Conservation (phyloP, 805 yeast species). For the Nakazawaea holstii region DNA sequence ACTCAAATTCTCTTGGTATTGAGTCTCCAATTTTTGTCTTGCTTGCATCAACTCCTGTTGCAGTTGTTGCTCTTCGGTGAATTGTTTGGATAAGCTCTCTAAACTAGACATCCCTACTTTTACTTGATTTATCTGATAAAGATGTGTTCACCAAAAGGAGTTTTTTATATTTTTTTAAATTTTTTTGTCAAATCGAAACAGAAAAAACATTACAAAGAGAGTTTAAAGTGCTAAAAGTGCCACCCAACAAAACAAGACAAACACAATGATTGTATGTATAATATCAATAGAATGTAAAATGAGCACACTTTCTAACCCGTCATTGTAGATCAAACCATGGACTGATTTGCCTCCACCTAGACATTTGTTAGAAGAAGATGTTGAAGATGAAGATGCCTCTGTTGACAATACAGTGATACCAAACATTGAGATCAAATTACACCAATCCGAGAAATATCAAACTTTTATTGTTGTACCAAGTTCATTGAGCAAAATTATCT, state of each 20-base stretch:
- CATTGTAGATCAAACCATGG: conserved; percentile 40
- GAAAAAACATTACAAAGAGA: neutral
- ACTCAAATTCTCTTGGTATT: conserved; percentile 87
- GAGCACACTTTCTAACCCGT: neutral
- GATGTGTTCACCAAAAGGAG: neutral
- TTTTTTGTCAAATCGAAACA: neutral
- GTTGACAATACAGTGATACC: conserved; percentile 22
- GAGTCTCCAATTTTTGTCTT: conserved; percentile 88
- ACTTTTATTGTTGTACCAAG: conserved; percentile 27
- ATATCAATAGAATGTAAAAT: neutral
- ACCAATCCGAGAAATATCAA: conserved; percentile 14
- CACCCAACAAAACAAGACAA: neutral
- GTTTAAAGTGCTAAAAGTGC: neutral
- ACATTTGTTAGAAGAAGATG: conserved; percentile 34
- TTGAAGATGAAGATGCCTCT: conserved; percentile 18
- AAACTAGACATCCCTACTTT: conserved; percentile 4
- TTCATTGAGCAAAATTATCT: conserved; percentile 19
- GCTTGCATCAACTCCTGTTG: conserved; percentile 52
- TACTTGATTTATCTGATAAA: neutral
- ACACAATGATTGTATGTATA: conserved; percentile 11
- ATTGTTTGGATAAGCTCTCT: conserved; percentile 20
- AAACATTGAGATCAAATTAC: conserved; percentile 18
- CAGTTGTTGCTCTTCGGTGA: conserved; percentile 22
- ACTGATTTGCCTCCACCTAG: conserved; percentile 40
- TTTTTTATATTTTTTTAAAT: neutral